Base-by-base conservation (phyloP, 2,329 filamentous ascomycete genomes). In the Xylaria multiplex region DNA sequence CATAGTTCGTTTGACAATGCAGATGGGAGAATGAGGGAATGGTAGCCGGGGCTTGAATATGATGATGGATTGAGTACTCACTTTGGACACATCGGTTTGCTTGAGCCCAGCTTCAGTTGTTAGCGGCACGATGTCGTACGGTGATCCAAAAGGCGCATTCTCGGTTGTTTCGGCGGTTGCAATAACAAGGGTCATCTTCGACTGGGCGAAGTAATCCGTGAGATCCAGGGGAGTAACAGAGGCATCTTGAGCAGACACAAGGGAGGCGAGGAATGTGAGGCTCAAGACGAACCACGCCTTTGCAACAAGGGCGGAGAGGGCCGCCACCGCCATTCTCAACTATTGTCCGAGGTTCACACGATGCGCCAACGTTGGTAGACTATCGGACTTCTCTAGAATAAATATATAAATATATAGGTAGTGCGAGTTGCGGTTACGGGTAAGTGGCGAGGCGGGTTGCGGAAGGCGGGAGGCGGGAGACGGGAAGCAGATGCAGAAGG, bases 311-410 rank as follows among this genome's bases (percentile, higher is more conserved):
- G 64, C 52, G 53, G 75, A 74, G 71, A 79, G 76, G 76, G 75
- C 79, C 77, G 76, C 79, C 76, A 76, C 79, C 75, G 77, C 75
- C 77, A 73, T 75, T 69, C 64, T 62, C 59, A 67, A 67, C 60
- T 64, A 54, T 24, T 56, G 64, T 60, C 58, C 58, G 58, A 46
- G 63, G 68, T 69, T 66, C 62, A 66, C 71, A 69, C 69, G 64
- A 69, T 70, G 60, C 65, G 50, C 65, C 68, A 61, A 67, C 67
- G 69, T 67, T 65, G 60, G 64, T 67, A 71, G 50, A 64, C 65
- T 65, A 54, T 27, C 54, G 35, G 43, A n/a, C n/a, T 35, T 54
- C 13, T 49, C 30, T 37, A 19, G 50, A 40, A 30, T 35, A 56
- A 37, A 40, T 19, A 27, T 27, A 27, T 19, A 49, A 43, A 48